phyloP scores from a whole-genome alignment of 1,139 yeast species.

The Suhomyces anneliseae region DNA sequence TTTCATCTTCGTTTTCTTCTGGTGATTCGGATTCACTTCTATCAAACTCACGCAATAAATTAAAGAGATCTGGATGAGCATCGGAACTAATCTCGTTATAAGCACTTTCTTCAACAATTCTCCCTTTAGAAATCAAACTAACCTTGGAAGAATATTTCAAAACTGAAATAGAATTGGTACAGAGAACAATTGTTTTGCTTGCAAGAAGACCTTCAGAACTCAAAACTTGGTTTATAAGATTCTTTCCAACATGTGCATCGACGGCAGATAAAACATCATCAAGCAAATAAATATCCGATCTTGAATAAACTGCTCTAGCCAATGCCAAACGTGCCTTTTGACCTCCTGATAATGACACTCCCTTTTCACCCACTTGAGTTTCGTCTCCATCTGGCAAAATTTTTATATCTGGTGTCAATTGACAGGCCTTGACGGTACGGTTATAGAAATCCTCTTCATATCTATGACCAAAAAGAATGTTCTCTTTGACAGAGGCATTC shows the following conservation, averaged over 20 bases:
- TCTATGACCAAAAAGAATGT: conserved; percentile 83
- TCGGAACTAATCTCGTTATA: conserved; percentile 13
- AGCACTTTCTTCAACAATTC: conserved; percentile 26
- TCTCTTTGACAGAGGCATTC: conserved; percentile 90
- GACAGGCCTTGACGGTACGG: conserved; percentile 78
- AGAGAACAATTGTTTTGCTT: conserved; percentile 34
- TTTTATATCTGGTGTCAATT: conserved; percentile 71
- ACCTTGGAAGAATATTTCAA: conserved; percentile 33
- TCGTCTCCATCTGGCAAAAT: conserved; percentile 85
- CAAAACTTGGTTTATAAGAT: conserved; percentile 33
- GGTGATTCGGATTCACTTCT: conserved; percentile 2
- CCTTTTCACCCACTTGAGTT: conserved; percentile 95
- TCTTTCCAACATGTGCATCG: conserved; percentile 87
- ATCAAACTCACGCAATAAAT: conserved; percentile 28
- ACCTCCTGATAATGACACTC: conserved; percentile 96
- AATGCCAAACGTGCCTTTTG: conserved; percentile 92
- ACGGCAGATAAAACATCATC: conserved; percentile 94
- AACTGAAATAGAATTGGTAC: conserved; percentile 40
- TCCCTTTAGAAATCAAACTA: conserved; percentile 27
- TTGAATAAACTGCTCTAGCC: conserved; percentile 93
- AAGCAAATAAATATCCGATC: conserved; percentile 86
- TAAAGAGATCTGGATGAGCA: conserved; percentile 26
- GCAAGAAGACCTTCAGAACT: conserved; percentile 29
- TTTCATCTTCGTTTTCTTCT: neutral
- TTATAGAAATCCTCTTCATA: conserved; percentile 79